phyloP scores from a whole-genome alignment of 2,329 filamentous ascomycete genomes.

The Aspergillus ochraceus region DNA sequence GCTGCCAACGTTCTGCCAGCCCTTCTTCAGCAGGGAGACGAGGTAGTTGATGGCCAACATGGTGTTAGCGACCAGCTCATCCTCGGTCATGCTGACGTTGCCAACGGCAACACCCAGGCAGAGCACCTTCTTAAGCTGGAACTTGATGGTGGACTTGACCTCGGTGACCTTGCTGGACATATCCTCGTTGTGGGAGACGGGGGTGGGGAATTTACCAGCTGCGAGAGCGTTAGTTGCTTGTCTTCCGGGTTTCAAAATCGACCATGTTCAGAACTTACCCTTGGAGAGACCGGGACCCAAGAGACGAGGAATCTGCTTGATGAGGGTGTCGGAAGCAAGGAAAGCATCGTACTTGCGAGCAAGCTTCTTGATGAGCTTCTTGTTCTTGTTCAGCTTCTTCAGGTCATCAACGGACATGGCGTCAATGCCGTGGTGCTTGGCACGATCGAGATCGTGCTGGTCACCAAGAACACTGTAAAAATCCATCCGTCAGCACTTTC shows the following conservation, averaged over 20 bases:
- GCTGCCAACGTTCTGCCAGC: conserved; percentile 99
- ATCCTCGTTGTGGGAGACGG: conserved; percentile 95
- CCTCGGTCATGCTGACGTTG: conserved; percentile 95
- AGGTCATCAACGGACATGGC: conserved; percentile 98
- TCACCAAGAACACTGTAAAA: conserved; percentile 71
- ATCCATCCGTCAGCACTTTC: conserved; percentile 15
- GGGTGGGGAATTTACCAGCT: conserved; percentile 99
- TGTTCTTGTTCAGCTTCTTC: conserved; percentile 99
- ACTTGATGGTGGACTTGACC: conserved; percentile 99
- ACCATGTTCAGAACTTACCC: conserved; percentile 57
- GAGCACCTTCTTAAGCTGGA: conserved; percentile 99
- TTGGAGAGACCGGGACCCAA: conserved; percentile 97
- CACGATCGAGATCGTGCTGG: conserved; percentile 99
- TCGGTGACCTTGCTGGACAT: conserved; percentile 94
- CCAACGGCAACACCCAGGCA: conserved; percentile 99
- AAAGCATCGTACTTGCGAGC: conserved; percentile 99
- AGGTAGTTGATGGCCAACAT: conserved; percentile 99
- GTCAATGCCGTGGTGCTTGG: conserved; percentile 98
- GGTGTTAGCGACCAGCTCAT: conserved; percentile 96
- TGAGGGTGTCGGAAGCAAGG: conserved; percentile 92
- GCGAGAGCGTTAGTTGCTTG: conserved; percentile 35
- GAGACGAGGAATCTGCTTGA: conserved; percentile 99
- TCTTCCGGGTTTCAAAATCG: conserved; percentile 15
- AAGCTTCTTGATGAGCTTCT: conserved; percentile 99
- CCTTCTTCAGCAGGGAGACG: conserved; percentile 99